These are phyloP conservation scores for Filosporella fistucella DNA, from an alignment of 495 filamentous ascomycete genomes.

Conservation along the genomic window DNA sequence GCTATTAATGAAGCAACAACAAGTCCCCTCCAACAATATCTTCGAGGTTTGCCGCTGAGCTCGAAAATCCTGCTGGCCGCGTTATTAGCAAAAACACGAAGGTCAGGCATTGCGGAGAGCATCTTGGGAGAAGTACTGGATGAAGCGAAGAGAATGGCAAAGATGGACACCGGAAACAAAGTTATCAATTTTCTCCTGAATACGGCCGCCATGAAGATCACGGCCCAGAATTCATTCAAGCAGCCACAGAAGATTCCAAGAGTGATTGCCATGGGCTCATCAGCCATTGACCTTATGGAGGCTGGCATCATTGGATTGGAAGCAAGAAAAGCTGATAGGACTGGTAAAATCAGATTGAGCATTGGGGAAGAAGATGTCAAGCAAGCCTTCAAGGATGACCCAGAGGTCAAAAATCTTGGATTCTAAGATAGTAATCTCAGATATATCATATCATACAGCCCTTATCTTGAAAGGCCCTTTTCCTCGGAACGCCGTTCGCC, in stretches of 20 bases:
- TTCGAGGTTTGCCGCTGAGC: conserved; percentile 74
- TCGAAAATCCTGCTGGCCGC: conserved; percentile 83
- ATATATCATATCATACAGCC: neutral
- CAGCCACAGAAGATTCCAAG: conserved; percentile 35
- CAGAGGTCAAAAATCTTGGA: conserved; percentile 68
- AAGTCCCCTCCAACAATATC: conserved; percentile 82
- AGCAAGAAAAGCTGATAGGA: conserved; percentile 70
- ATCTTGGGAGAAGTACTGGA: conserved; percentile 87
- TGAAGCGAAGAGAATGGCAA: conserved; percentile 71
- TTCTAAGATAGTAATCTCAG: conserved; percentile 14
- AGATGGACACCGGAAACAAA: conserved; percentile 44
- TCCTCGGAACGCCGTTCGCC: conserved; percentile 14
- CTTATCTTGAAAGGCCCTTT: neutral
- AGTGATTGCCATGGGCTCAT: conserved; percentile 61
- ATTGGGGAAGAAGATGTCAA: conserved; percentile 89
- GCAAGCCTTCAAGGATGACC: conserved; percentile 82
- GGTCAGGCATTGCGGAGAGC: conserved; percentile 83
- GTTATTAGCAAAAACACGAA: conserved; percentile 67
- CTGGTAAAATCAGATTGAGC: conserved; percentile 78
- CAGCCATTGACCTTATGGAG: conserved; percentile 77
- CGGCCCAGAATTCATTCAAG: neutral
- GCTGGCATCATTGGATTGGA: conserved; percentile 85
- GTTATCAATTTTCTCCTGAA: conserved; percentile 20
- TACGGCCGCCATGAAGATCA: neutral
- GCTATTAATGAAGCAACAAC: conserved; percentile 94